Conservation (phyloP, 768 basidiomycete genomes). For the Strobilomyces confusus region DNA sequence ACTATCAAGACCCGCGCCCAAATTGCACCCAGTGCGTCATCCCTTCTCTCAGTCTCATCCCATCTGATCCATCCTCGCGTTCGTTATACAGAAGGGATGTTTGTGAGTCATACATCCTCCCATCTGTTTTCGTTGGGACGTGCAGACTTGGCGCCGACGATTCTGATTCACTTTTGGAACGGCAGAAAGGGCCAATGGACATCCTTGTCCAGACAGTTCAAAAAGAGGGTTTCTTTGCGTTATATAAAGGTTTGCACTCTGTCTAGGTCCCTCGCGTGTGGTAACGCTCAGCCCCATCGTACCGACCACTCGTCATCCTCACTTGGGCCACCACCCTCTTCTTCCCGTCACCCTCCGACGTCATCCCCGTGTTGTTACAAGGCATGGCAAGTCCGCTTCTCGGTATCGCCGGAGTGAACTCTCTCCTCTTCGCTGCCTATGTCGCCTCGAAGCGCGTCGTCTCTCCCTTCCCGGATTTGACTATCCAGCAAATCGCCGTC, state of each 20-base stretch:
- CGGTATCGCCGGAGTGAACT: conserved; percentile 95
- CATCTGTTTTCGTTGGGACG: not conserved
- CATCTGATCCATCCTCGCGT: not conserved
- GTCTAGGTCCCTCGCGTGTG: not conserved
- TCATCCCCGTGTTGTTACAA: not conserved
- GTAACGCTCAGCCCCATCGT: not conserved
- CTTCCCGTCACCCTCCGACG: not conserved
- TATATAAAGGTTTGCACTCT: conserved; percentile 78
- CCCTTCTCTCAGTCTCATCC: not conserved
- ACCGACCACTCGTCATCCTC: not conserved
- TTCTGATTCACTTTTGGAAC: not conserved
- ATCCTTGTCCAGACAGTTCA: conserved; percentile 76
- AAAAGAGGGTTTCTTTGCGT: conserved; percentile 82
- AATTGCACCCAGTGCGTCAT: conserved; percentile 71
- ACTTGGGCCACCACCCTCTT: not conserved
- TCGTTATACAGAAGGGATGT: conserved; percentile 66
- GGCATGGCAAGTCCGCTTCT: conserved; percentile 90
- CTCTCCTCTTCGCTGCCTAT: conserved; percentile 89
- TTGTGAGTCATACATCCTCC: conserved; percentile 60
- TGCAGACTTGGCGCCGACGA: not conserved
- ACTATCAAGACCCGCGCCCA: conserved; percentile 88
- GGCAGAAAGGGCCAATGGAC: conserved; percentile 90
- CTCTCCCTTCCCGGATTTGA: conserved; percentile 84
- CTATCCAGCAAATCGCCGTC: conserved; percentile 70
- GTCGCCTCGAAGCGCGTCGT: conserved; percentile 73